Conservation (phyloP, 805 yeast species). For the Wickerhamia fluorescens region DNA sequence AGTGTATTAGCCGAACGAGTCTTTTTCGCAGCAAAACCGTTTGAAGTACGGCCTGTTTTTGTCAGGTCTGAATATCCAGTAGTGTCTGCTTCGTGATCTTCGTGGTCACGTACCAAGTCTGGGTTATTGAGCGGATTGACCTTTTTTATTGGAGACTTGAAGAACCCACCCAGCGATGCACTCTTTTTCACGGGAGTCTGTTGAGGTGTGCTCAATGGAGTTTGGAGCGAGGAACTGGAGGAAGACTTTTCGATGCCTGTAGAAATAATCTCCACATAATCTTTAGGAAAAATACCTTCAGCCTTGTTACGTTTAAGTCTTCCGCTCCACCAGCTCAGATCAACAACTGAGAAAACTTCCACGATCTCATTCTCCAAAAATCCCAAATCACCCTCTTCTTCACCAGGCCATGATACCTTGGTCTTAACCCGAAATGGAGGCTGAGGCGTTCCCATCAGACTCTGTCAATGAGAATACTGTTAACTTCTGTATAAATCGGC, state of each 20-base stretch:
- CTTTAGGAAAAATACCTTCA: slow-evolving; percentile 81
- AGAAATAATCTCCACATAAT: slow-evolving; percentile 63
- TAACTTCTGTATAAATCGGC: no score
- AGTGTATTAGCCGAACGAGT: slow-evolving; percentile 10
- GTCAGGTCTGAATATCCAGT: no score
- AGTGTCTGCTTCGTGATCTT: slow-evolving; percentile 18
- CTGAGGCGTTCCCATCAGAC: no score
- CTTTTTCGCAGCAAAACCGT: no score
- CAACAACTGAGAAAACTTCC: slow-evolving; percentile 72
- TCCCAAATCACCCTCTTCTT: slow-evolving; percentile 81
- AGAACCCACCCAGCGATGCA: no score
- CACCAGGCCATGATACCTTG: slow-evolving; percentile 90
- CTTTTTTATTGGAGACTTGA: no score
- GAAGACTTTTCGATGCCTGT: slow-evolving; percentile 9
- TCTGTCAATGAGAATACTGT: no score
- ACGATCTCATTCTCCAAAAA: slow-evolving; percentile 90
- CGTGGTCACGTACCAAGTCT: slow-evolving; percentile 12
- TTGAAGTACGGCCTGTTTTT: no score
- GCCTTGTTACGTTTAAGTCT: slow-evolving; percentile 69
- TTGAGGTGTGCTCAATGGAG: no score
- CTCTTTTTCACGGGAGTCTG: no score
- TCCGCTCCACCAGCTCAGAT: slow-evolving; percentile 94
- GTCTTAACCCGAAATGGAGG: slow-evolving; percentile 76
- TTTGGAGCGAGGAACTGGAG: slow-evolving; percentile 12
- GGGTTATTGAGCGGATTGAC: slow-evolving; percentile 5